These are phyloP conservation scores for Linum trigynum DNA, from an alignment of 345 rosid genomes.

Conservation along the genomic window DNA sequence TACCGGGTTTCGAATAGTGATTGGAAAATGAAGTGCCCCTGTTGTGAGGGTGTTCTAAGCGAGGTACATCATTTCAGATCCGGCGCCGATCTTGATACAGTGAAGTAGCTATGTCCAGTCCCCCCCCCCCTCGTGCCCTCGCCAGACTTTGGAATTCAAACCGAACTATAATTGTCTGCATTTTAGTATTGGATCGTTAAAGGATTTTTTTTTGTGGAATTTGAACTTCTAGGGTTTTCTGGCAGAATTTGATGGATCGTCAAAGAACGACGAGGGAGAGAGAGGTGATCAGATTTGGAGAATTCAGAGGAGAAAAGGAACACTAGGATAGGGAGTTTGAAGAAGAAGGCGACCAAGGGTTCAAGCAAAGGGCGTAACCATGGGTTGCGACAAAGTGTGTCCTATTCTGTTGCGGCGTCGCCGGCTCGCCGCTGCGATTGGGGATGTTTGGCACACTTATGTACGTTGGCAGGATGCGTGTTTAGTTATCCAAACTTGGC, in stretches of 20 bases:
- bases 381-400: constrained; percentile 20
- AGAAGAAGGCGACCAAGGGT: constrained; percentile 77
- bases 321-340: constrained; percentile 62
- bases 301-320: constrained; percentile 74
- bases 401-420: background rate
- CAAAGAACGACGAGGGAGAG: constrained; percentile 56
- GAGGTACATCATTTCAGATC: too few species aligned
- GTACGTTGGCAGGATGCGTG: too few species aligned
- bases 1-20: too few species aligned
- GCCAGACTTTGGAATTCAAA: constrained; percentile 49
- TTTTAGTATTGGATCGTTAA: background rate
- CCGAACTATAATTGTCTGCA: too few species aligned
- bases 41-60: too few species aligned
- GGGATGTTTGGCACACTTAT: constrained; percentile 38
- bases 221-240: background rate
- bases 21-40: too few species aligned
- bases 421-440: constrained; percentile 42
- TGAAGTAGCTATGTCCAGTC: constrained; percentile 40
- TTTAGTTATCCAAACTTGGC: too few species aligned
- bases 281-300: constrained; percentile 66
- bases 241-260: constrained; percentile 58
- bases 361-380: constrained; percentile 31
- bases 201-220: background rate
- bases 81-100: background rate
- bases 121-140: constrained; percentile 35